phyloP scores from a whole-genome alignment of 169 alveolate genomes.

The Eimeria necatrix region DNA sequence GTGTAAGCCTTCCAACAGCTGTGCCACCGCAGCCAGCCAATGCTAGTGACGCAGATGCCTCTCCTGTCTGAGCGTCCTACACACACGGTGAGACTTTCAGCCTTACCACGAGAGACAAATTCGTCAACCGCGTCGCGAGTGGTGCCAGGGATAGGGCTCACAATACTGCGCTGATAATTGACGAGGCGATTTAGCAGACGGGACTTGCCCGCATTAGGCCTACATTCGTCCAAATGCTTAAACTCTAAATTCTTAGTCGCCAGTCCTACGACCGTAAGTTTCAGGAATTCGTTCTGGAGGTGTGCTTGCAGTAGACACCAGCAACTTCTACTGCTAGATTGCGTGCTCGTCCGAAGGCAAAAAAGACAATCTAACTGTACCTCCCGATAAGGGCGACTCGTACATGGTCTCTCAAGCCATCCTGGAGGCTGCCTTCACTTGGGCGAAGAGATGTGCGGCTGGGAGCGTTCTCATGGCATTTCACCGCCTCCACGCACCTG shows the following conservation, averaged over 20 bases:
- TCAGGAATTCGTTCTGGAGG: too few species aligned
- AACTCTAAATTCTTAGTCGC: too few species aligned
- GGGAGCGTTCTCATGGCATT: neutral
- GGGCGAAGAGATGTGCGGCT: constrained; percentile 20
- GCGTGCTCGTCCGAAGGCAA: neutral
- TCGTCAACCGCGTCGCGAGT: constrained; percentile 72
- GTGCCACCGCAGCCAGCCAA: too few species aligned
- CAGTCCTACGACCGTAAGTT: too few species aligned
- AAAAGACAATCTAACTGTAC: neutral
- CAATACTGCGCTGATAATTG: constrained; percentile 21
- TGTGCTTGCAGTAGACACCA: too few species aligned
- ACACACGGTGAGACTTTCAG: neutral
- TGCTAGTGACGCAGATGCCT: too few species aligned
- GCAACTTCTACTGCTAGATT: neutral
- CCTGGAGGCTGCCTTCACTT: neutral
- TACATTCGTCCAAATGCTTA: neutral
- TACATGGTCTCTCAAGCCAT: neutral
- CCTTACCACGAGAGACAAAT: constrained; percentile 25
- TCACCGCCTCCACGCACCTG: neutral
- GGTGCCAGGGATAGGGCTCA: constrained; percentile 60
- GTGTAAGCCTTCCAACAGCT: too few species aligned
- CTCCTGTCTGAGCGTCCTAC: too few species aligned
- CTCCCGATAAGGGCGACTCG: constrained; percentile 3
- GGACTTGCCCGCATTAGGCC: constrained; percentile 69
- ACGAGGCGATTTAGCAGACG: constrained; percentile 58